Evolutionary conservation across 768 basidiomycete species (phyloP), one percentile per base, ranked within the genome.

Genomic region (Mycena crocata): DNA sequence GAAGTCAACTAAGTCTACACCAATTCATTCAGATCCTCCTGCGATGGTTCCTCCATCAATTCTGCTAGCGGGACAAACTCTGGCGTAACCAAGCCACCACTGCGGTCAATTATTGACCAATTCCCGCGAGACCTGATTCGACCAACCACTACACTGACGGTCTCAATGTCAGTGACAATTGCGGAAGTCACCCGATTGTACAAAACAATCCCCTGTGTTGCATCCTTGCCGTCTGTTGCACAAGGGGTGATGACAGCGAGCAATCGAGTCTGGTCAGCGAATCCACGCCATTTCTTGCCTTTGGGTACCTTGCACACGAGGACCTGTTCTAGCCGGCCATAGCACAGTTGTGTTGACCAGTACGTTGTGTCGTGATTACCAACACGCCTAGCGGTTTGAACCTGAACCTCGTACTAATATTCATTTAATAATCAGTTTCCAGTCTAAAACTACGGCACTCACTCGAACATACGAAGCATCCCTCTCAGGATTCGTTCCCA

Each of bases 101-200:
- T 68, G 24, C 71, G 28, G 45, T 75, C 73, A 24, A 75, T 57
- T 3, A 75, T 67, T 1, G 52, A 44, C 72, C 72, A 75, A 31
- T 50, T 64, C 19, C 64, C 65, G 13, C 59, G 42, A 13, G 56
- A 55, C 21, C 60, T 9, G 39, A 73, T 50, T 2, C 71, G 57
- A 12, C 74, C 73, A 17, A 73, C 71, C 2, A 62, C 67, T 7
- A 57, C 65, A 13, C 56, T 17, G 19, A 75, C 60, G 21, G 50
- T 61, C 3, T 52, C 24, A 8, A 75, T 24, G 58, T 75, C 72
- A 13, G 44, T 65, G 26, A 73, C 54, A 21, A 72, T 42, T 31
- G 40, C 21, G 8, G 55, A 17, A 13, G 39, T 49, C 19, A 21
- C 42, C 5, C 26, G 24, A 17, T 42, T 40, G 51, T 69, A 72